Base-by-base conservation (phyloP, 306 rosid species). In the Oxytropis ochrocephala region DNA sequence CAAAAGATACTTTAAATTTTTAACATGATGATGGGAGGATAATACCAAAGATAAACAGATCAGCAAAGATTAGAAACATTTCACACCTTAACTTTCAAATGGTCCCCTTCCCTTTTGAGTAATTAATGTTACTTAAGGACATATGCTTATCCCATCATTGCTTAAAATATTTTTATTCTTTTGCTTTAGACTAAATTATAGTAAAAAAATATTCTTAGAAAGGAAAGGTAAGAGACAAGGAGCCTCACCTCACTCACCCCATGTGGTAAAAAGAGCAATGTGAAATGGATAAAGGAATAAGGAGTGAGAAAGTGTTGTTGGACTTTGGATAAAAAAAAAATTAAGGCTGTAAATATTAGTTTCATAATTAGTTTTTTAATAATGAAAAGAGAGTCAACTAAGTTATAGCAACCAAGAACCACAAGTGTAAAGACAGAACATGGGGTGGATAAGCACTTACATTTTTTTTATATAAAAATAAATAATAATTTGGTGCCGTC, bases 41-140 rank as follows among this genome's bases (percentile, higher is more conserved):
- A 50, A 71, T 42, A 77, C 60, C 65, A 75, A 68, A 49, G 38
- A 65, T 56, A 14, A 14, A 87, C 86, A 76, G 69, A 81, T 82
- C 75, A 76, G 74, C 84, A 57, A 14, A 36, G 6, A 24, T 43
- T 33, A 19, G 33, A 70, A 54, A 53, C 50, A 71, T 32, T 44
- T 6, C 4, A 35, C 16, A 44, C 51, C 51, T 71, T 59, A 47
- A 57, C 54, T 24, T 64, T 64, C 5, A 47, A 79, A 78, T 78
- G 83, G 67, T 69, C 78, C 81, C 32, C 42, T 54, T 27, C 21
- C 79, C 52, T 17, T 16, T 11, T 1, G 71, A 82, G 72, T 70
- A 56, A 75, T 36, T 30, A 68, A 74, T 83, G 3, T 13, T 60
- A 70, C 35, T 56, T 50, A 41, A 24, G 76, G 74, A 79, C 2